Base-by-base conservation (phyloP, 1,139 yeast species). In the Pichia terricola region DNA sequence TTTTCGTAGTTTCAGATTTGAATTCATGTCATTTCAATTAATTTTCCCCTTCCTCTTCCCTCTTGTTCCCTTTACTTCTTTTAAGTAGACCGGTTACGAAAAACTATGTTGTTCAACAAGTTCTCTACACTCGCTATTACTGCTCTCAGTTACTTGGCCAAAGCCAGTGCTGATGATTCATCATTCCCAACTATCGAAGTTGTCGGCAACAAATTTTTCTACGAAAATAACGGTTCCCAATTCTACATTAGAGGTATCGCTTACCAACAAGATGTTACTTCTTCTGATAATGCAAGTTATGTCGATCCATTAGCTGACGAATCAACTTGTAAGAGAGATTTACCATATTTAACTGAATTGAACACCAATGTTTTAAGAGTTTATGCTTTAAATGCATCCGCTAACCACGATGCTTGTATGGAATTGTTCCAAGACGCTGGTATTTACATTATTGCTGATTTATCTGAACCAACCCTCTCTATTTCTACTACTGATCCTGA, bases 231-330 rank as follows among this genome's bases (percentile, higher is more conserved):
- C 60, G 94, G 91, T 28, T 72, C 89, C 44, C 94, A 86, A 62
- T 86, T 86, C 67, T 81, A 79, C 66, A 76, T 86, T 64, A 73
- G 72, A 61, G 95, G 95, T 64, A 71, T 85, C 50, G 94, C 94
- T 32, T 84, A 85, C 69, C 94, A 84, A 67, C 76, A 81, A 52
- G 81, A 83, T 63, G 73, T 80, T 44, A 71, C 76, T 39, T 76
- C 77, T 57, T 62, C 70, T 40, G 68, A 81, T 38, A 69, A 64
- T 51, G 66, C 71, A 47, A 54, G 72, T 40, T 77, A 77, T 57
- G 67, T 68, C 34, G 80, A 79, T 60, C 84, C 84, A 16, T 63
- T 79, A 40, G 76, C 78, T 26, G 78, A 77, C 53, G 62, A 64
- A 26, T 61, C 60, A 6, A 61, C 66, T 7, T 78, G 87, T 66